phyloP scores from a whole-genome alignment of 2,329 filamentous ascomycete genomes.

The Ascosphaera apis region DNA sequence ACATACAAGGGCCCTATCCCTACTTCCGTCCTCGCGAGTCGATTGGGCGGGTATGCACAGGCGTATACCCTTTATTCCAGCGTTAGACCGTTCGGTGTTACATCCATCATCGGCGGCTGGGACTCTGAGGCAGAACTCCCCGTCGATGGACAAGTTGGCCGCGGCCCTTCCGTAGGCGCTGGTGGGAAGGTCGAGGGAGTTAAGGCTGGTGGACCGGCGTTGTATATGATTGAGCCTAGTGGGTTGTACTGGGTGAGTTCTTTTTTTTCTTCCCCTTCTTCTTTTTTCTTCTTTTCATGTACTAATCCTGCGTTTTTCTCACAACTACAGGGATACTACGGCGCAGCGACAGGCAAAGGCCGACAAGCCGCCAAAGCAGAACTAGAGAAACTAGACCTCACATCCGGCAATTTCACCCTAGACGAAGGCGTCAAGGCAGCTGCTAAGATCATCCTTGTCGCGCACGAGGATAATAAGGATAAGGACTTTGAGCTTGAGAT shows the following conservation, averaged over 20 bases:
- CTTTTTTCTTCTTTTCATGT: background rate
- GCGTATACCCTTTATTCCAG: slow-evolving; percentile 94
- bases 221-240: slow-evolving; percentile 99
- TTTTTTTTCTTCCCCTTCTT: background rate
- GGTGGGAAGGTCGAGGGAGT: slow-evolving; percentile 60
- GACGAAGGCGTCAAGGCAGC: slow-evolving; percentile 87
- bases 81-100: slow-evolving; percentile 90
- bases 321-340: slow-evolving; percentile 57
- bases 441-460: slow-evolving; percentile 87
- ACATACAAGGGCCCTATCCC: slow-evolving; percentile 91
- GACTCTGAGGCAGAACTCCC: slow-evolving; percentile 68
- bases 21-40: slow-evolving; percentile 63
- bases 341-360: slow-evolving; percentile 90
- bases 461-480: slow-evolving; percentile 97
- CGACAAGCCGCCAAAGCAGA: slow-evolving; percentile 93
- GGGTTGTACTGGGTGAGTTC: slow-evolving; percentile 64
- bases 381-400: slow-evolving; percentile 87
- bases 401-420: slow-evolving; percentile 51
- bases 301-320: background rate
- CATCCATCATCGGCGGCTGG: slow-evolving; percentile 80
- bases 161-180: slow-evolving; percentile 52
- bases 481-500: slow-evolving; percentile 99
- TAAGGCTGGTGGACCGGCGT: slow-evolving; percentile 66
- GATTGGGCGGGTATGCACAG: slow-evolving; percentile 91
- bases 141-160: slow-evolving; percentile 78